Percentiles rank a stretch among this genome's conserved stretches.
Conservation (phyloP, 2,329 filamentous ascomycete genomes). For the Colletotrichum cereale region DNA sequence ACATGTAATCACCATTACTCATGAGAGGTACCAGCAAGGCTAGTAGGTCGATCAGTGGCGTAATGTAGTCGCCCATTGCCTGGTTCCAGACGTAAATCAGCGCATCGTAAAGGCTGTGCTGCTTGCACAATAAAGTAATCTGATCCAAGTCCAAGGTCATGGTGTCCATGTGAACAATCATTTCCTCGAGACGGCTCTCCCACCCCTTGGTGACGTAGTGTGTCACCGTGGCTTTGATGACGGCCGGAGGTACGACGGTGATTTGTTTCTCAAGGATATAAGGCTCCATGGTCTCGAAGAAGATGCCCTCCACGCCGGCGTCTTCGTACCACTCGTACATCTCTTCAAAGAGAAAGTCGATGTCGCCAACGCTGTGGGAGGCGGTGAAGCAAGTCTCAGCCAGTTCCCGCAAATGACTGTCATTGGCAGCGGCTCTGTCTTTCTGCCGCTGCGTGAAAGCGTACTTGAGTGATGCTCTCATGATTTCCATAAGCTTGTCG, state of each 20-base stretch:
- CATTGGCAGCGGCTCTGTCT: slow-evolving; percentile 58
- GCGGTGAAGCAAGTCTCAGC: slow-evolving; percentile 87
- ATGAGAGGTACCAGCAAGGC: slow-evolving; percentile 73
- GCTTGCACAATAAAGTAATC: slow-evolving; percentile 89
- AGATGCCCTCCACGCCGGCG: slow-evolving; percentile 77
- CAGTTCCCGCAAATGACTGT: slow-evolving; percentile 78
- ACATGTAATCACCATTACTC: slow-evolving; percentile 65
- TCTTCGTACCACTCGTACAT: slow-evolving; percentile 93
- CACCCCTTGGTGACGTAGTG: slow-evolving; percentile 83
- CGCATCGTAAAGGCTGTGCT: slow-evolving; percentile 93
- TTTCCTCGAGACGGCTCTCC: slow-evolving; percentile 86
- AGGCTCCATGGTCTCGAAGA: slow-evolving; percentile 89
- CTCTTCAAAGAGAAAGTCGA: slow-evolving; percentile 90
- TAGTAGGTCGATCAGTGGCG: slow-evolving; percentile 87
- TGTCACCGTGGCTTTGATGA: slow-evolving; percentile 87
- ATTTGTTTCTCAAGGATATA: slow-evolving; percentile 86
- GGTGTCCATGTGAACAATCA: slow-evolving; percentile 93
- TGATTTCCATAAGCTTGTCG: slow-evolving; percentile 93
- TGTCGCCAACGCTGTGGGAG: slow-evolving; percentile 81
- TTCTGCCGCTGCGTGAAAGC: slow-evolving; percentile 78
- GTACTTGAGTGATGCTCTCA: slow-evolving; percentile 90
- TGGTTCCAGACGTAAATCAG: slow-evolving; percentile 98
- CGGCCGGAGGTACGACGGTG: slow-evolving; percentile 80
- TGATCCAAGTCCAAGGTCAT: slow-evolving; percentile 94
- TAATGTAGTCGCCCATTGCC: slow-evolving; percentile 89